A percentile compares a stretch with the other conserved stretches of the same genome.
Conservation (phyloP, 345 rosid genomes). For the Excoecaria cochinchinensis region DNA sequence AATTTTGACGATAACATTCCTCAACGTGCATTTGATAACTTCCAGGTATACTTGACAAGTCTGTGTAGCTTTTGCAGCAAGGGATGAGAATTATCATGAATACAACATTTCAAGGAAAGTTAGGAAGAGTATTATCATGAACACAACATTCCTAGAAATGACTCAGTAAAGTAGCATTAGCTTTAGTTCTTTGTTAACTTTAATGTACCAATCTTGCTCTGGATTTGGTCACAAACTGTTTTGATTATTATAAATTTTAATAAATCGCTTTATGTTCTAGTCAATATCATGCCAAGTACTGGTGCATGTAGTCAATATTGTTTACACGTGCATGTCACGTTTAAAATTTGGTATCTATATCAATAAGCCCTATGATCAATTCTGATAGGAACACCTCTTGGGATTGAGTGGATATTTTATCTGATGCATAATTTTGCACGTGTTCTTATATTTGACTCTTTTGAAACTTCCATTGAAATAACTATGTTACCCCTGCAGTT, state of each 20-base stretch:
- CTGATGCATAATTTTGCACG: background rate
- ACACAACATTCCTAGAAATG: too few relatives aligned
- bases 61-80: background rate
- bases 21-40: conserved; percentile 87
- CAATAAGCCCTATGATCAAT: background rate
- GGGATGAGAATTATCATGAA: background rate
- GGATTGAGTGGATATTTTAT: background rate
- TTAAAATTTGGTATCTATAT: background rate
- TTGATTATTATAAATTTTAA: background rate
- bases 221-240: background rate
- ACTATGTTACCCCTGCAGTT: conserved; percentile 43
- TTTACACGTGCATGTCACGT: background rate
- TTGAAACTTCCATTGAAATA: background rate
- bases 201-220: background rate
- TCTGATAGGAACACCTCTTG: background rate
- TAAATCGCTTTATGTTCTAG: background rate
- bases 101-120: background rate
- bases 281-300: background rate
- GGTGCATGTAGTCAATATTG: background rate
- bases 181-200: background rate
- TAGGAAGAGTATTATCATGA: background rate
- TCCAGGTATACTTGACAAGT: conserved; percentile 53
- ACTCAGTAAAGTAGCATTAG: background rate
- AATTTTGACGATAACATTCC: conserved; percentile 96
- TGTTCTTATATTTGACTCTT: background rate